phyloP scores from a whole-genome alignment of 202 grass and related monocot species.

The Carex sylvatica region DNA sequence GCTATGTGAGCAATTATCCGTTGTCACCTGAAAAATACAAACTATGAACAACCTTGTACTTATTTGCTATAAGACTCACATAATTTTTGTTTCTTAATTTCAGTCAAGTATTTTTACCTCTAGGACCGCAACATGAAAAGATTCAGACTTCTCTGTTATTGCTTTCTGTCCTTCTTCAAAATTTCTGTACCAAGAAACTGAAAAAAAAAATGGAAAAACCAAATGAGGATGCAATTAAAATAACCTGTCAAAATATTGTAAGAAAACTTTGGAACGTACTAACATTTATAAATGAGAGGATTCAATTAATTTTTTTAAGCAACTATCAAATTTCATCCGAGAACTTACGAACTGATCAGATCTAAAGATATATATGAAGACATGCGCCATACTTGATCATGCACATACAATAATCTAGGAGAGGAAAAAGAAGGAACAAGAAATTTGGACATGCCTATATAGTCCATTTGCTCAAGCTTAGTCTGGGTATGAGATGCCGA shows the following conservation, averaged over 20 bases:
- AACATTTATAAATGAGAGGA: background rate
- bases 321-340: background rate
- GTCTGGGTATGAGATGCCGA: slow-evolving; percentile 32
- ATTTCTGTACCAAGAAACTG: slow-evolving; percentile 37
- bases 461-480: slow-evolving; percentile 38
- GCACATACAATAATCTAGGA: background rate
- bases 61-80: background rate
- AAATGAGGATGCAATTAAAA: too few species aligned
- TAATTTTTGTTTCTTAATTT: slow-evolving; percentile 3
- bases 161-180: slow-evolving; percentile 32
- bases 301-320: background rate
- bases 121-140: slow-evolving; percentile 48
- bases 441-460: slow-evolving; percentile 24
- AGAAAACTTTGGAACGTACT: background rate
- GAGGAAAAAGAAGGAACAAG: background rate
- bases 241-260: too few species aligned
- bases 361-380: background rate
- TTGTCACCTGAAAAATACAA: slow-evolving; percentile 29
- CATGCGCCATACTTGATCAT: background rate
- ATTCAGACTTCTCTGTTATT: slow-evolving; percentile 27
- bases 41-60: background rate
- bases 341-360: background rate
- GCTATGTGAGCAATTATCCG: slow-evolving; percentile 13
- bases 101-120: slow-evolving; percentile 29
- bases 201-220: background rate